Evolutionary conservation across 768 basidiomycete species (phyloP).

Genomic region (Dentipellis fragilis): DNA sequence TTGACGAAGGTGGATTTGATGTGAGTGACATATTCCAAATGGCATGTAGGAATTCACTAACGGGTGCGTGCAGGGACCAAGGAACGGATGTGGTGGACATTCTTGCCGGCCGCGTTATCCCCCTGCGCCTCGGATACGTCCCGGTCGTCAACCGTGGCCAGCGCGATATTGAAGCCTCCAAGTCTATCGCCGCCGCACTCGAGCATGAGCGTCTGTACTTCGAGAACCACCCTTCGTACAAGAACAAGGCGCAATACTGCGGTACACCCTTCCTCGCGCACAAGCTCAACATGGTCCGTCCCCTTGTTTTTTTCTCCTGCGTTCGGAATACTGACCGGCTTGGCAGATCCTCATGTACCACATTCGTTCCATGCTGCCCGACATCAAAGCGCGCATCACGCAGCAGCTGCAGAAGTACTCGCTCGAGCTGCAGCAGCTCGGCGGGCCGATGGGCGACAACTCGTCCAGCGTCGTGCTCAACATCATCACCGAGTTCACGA

Average conservation of each 20-base stretch:
- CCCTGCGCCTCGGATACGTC: conserved; percentile 91
- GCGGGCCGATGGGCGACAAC: conserved; percentile 82
- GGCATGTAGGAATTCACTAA: conserved; percentile 3
- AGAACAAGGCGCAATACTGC: conserved; percentile 90
- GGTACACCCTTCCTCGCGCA: conserved; percentile 95
- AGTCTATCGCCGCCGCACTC: conserved; percentile 76
- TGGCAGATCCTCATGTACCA: conserved; percentile 97
- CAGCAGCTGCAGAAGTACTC: conserved; percentile 84
- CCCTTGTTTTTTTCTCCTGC: neutral
- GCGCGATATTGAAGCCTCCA: conserved; percentile 87
- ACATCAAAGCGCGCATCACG: conserved; percentile 94
- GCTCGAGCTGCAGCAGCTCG: conserved; percentile 72
- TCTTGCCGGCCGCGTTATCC: conserved; percentile 93
- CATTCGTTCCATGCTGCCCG: conserved; percentile 93
- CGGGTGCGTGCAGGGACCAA: conserved; percentile 63
- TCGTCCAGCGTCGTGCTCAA: conserved; percentile 88
- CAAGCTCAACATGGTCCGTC: conserved; percentile 86
- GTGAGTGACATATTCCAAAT: conserved; percentile 34
- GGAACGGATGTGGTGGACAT: conserved; percentile 99
- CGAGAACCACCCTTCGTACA: conserved; percentile 88
- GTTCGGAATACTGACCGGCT: neutral
- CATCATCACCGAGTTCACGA: conserved; percentile 98
- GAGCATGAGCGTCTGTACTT: conserved; percentile 91
- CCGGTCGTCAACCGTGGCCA: conserved; percentile 99
- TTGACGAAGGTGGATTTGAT: conserved; percentile 97